A percentile compares a stretch with the other conserved stretches of the same genome.
Evolutionary conservation across 305 asterid genomes (phyloP).

Genomic region (Fraxinus greggii): DNA sequence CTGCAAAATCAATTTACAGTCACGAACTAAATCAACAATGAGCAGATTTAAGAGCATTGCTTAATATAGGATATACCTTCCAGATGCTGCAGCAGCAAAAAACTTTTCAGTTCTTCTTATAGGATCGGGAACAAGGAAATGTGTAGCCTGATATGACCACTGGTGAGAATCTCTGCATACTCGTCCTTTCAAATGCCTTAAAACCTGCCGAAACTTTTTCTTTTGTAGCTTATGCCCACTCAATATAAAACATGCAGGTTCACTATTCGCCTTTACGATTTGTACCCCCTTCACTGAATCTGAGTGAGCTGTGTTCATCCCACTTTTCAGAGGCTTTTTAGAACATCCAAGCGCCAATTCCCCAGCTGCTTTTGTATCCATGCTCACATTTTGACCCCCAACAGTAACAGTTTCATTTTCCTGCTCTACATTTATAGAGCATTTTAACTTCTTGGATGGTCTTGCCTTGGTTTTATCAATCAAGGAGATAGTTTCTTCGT

Average conservation of each 20-base stretch:
- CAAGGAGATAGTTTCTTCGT: conserved; percentile 27
- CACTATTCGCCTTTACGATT: conserved; percentile 26
- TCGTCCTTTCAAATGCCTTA: conserved; percentile 63
- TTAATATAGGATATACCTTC: conserved; percentile 51
- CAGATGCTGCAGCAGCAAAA: conserved; percentile 94
- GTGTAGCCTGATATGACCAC: conserved; percentile 96
- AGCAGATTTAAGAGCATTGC: not conserved
- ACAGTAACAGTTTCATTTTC: conserved; percentile 52
- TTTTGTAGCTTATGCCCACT: conserved; percentile 78
- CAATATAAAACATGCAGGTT: conserved; percentile 64
- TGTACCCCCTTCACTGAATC: conserved; percentile 8
- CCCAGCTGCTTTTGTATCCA: conserved; percentile 22
- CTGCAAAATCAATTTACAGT: conserved; percentile 43
- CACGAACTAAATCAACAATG: conserved; percentile 2
- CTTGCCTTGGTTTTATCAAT: conserved; percentile 28
- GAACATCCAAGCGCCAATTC: conserved; percentile 22
- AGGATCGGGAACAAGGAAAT: conserved; percentile 82
- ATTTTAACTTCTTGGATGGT: conserved; percentile 40
- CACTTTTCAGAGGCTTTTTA: conserved; percentile 26
- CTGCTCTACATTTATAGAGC: conserved; percentile 50
- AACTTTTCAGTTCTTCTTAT: conserved; percentile 82
- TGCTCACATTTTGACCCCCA: conserved; percentile 30
- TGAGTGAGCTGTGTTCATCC: conserved; percentile 11
- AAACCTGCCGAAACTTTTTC: conserved; percentile 78
- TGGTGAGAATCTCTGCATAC: conserved; percentile 85